phyloP scores from a whole-genome alignment of 2,329 filamentous ascomycete species.

The Pezicula rhizophila region DNA sequence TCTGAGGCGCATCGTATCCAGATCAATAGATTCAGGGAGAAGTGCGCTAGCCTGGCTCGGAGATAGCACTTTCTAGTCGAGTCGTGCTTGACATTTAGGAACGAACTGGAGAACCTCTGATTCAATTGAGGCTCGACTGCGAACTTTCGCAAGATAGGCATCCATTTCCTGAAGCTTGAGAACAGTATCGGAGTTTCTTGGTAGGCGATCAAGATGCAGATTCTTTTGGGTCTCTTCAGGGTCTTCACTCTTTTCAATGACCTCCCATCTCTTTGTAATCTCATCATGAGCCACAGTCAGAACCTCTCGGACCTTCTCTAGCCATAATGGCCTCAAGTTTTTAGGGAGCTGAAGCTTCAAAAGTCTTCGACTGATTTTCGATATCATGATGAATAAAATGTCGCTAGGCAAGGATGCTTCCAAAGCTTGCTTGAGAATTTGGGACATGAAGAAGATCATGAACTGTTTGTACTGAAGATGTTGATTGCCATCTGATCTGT shows the following conservation, averaged over 20 bases:
- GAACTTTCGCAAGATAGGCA: neutral
- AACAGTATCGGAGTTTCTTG: slow-evolving; percentile 1
- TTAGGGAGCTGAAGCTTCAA: slow-evolving; percentile 30
- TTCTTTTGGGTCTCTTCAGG: slow-evolving; percentile 1
- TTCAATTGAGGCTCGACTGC: neutral
- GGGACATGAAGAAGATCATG: slow-evolving; percentile 38
- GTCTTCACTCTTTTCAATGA: neutral
- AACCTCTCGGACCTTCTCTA: neutral
- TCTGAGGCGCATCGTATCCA: neutral
- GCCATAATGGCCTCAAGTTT: neutral
- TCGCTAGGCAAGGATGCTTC: slow-evolving; percentile 16
- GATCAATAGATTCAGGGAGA: neutral
- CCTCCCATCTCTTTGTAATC: neutral
- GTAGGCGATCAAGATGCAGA: neutral
- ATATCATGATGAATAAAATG: slow-evolving; percentile 32
- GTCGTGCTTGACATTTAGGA: neutral
- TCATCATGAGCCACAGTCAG: neutral
- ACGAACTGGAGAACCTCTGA: neutral
- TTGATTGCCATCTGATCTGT: neutral
- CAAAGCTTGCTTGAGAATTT: slow-evolving; percentile 25
- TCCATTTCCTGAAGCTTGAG: neutral
- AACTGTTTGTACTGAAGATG: slow-evolving; percentile 39
- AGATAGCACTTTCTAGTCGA: neutral
- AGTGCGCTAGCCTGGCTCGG: neutral
- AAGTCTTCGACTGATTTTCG: slow-evolving; percentile 37